Evolutionary conservation across 2,329 filamentous ascomycete species (phyloP), one percentile per base, ranked within the genome.

Genomic region (Ceratocystis alfenasii): DNA sequence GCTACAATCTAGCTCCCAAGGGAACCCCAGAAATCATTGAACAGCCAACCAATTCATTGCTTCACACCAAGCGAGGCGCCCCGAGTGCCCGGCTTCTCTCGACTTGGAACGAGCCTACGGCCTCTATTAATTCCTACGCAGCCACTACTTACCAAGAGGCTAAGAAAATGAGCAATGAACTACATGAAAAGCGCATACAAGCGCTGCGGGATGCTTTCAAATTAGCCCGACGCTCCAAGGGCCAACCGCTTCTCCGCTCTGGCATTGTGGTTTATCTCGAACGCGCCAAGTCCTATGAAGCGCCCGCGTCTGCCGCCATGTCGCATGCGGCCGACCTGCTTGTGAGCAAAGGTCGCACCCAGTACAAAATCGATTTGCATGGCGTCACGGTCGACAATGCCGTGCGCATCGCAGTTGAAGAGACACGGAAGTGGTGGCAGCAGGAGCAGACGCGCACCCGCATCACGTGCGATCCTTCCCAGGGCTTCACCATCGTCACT

Each of bases 351-450:
- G 87, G 91, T 72, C 92, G 89, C 63, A 80, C 79, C 5, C 25
- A 28, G 8, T 78, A 75, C 0, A 77, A 80, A 22, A 78, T 95
- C 6, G 93, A 97, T 74, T 78, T 97, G 30, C 93, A 97, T 73
- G 90, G 90, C 5, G 84, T 96, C 4, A 85, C 81, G 57, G 91
- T 96, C 1, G 79, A 85, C 62, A 89, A 95, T 73, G 93, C 88
- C 1, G 85, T 91, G 36, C 80, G 89, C 2, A 96, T 96, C 69
- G 86, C 89, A 1, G 81, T 82, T 36, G 80, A 85, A 60, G 81
- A 80, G 46, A 87, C 88, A 0, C 79, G 82, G 69, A 73, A 73
- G 8, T 97, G 93, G 93, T 96, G 91, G 92, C 57, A 61, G 3
- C 45, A 41, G 2, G 53, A 53, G 44, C 59, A 50, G 48, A 61